Percentiles rank a stretch among this genome's conserved stretches.
Conservation (phyloP, 2,329 filamentous ascomycete genomes). For the Exophiala mesophila region DNA sequence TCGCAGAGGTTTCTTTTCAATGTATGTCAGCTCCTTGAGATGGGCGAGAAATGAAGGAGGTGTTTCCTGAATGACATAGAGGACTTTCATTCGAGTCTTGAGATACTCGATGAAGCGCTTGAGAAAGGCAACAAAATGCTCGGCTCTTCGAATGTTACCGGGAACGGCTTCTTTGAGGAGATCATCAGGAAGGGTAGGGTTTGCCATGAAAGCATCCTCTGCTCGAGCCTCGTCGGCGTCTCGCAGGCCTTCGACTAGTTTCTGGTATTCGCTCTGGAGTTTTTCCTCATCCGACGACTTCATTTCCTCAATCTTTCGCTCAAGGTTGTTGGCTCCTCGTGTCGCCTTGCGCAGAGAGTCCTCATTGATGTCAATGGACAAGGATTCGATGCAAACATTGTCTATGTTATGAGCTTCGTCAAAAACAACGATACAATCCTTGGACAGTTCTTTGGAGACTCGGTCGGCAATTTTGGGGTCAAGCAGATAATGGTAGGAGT, state of each 20-base stretch:
- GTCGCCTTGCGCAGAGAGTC: slow-evolving; percentile 89
- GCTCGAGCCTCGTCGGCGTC: slow-evolving; percentile 84
- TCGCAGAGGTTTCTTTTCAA: slow-evolving; percentile 85
- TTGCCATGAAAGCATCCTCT: slow-evolving; percentile 96
- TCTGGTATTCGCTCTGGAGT: slow-evolving; percentile 89
- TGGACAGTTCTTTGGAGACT: slow-evolving; percentile 91
- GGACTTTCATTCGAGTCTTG: slow-evolving; percentile 96
- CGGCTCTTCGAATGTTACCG: slow-evolving; percentile 90
- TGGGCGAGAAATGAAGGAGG: slow-evolving; percentile 90
- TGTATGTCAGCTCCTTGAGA: slow-evolving; percentile 87
- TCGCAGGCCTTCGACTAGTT: slow-evolving; percentile 84
- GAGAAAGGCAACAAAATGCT: slow-evolving; percentile 91
- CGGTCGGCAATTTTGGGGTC: slow-evolving; percentile 97
- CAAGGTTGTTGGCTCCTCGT: slow-evolving; percentile 82
- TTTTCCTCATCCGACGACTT: slow-evolving; percentile 93
- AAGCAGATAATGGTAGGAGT: slow-evolving; percentile 96
- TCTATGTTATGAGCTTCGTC: slow-evolving; percentile 99
- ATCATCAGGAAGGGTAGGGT: slow-evolving; percentile 89
- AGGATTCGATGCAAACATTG: slow-evolving; percentile 96
- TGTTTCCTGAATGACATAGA: slow-evolving; percentile 95
- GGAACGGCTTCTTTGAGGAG: slow-evolving; percentile 92
- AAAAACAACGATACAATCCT: slow-evolving; percentile 97
- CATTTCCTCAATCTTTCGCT: slow-evolving; percentile 88
- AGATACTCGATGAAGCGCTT: slow-evolving; percentile 97
- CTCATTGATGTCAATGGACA: slow-evolving; percentile 95